Conservation (phyloP, 176 grass and related monocot genomes). For the Carex scoparia region DNA sequence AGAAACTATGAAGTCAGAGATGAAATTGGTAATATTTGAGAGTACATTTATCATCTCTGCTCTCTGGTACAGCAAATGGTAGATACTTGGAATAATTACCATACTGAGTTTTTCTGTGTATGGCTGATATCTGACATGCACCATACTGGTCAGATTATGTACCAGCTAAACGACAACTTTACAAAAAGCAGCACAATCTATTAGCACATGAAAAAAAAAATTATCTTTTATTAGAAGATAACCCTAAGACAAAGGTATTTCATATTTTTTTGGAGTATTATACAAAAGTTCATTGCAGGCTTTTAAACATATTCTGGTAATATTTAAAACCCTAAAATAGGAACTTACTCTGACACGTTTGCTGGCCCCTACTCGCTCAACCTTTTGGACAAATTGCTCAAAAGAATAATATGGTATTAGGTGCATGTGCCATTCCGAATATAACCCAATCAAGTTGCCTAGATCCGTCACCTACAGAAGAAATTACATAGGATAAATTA, state of each 20-base stretch:
- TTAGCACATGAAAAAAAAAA: background rate
- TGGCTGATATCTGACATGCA: background rate
- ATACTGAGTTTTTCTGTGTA: background rate
- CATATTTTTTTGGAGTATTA: background rate
- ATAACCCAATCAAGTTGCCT: conserved; percentile 68
- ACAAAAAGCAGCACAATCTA: background rate
- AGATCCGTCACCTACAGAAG: conserved; percentile 55
- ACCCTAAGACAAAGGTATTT: background rate
- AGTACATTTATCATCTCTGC: background rate
- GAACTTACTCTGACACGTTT: conserved; percentile 72
- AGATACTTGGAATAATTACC: background rate
- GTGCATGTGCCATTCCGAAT: conserved; percentile 64
- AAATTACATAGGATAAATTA: conserved; percentile 4
- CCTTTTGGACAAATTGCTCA: conserved; percentile 72
- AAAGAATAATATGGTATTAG: conserved; percentile 88
- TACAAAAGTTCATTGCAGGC: background rate
- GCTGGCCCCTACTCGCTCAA: conserved; percentile 54
- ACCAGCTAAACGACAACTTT: background rate
- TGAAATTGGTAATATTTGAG: background rate
- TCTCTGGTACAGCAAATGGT: background rate
- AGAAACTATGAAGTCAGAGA: background rate
- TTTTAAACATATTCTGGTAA: conserved; percentile 4
- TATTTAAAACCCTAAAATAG: background rate
- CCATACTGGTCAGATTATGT: background rate
- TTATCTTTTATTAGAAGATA: background rate